Conservation (phyloP, 1,139 yeast genomes). For the Yamadazyma oceani region DNA sequence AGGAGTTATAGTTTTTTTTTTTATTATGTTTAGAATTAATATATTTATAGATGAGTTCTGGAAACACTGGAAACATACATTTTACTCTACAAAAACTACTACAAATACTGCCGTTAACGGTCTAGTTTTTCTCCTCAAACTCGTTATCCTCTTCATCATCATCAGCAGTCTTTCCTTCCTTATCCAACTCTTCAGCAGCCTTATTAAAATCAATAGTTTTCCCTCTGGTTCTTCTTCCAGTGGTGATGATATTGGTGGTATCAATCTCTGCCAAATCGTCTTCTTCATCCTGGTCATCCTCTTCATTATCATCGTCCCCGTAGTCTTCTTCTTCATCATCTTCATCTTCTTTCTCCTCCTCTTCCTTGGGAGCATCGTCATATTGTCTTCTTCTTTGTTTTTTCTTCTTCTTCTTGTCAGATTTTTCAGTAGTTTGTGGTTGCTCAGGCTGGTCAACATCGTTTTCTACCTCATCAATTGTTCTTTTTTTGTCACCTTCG, state of each 20-base stretch:
- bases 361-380: slow-evolving; percentile 44
- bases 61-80: neutral
- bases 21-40: slow-evolving; percentile 8
- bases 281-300: slow-evolving; percentile 50
- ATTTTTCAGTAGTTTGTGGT: slow-evolving; percentile 16
- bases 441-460: neutral
- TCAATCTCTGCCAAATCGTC: slow-evolving; percentile 86
- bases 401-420: slow-evolving; percentile 41
- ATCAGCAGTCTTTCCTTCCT: slow-evolving; percentile 46
- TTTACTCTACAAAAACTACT: neutral
- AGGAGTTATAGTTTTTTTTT: slow-evolving; percentile 1
- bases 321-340: slow-evolving; percentile 55
- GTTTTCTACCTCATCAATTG: slow-evolving; percentile 16
- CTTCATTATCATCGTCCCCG: slow-evolving; percentile 57
- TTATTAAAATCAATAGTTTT: slow-evolving; percentile 82
- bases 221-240: slow-evolving; percentile 90
- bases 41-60: slow-evolving; percentile 1
- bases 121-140: slow-evolving; percentile 14
- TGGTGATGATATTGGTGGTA: slow-evolving; percentile 74
- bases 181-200: slow-evolving; percentile 73
- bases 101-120: too few species aligned
- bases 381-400: slow-evolving; percentile 49
- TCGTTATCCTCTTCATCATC: slow-evolving; percentile 53
- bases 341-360: slow-evolving; percentile 41
- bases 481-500: slow-evolving; percentile 17